phyloP scores from a whole-genome alignment of 202 grass and related monocot species.

The Alloteropsis angusta region DNA sequence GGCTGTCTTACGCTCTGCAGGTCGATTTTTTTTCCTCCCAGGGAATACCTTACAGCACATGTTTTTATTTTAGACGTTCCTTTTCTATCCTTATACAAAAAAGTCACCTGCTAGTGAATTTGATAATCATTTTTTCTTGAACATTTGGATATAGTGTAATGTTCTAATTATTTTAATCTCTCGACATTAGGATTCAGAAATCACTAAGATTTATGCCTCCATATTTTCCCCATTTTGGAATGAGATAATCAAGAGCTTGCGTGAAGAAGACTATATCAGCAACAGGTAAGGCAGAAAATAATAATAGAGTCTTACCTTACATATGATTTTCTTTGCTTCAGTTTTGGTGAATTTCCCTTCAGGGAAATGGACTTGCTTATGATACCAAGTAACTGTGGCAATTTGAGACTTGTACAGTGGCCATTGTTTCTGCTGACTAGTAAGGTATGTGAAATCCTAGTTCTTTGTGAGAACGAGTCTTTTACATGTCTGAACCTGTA shows the following conservation, averaged over 20 bases:
- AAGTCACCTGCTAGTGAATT: not conserved
- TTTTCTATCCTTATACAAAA: not conserved
- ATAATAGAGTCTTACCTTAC: not conserved
- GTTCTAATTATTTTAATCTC: not conserved
- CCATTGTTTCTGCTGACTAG: conserved; percentile 94
- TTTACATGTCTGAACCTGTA: not conserved
- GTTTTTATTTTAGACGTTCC: not conserved
- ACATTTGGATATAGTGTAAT: not conserved
- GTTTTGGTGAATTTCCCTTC: conserved; percentile 27
- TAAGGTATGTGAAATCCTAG: conserved; percentile 71
- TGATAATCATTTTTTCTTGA: not conserved
- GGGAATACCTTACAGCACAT: no score
- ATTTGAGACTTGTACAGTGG: conserved; percentile 81
- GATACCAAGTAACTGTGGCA: conserved; percentile 92
- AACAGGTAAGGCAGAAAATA: conserved; percentile 46
- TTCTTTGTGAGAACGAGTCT: conserved; percentile 1
- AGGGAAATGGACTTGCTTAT: conserved; percentile 98
- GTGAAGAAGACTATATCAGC: conserved; percentile 90
- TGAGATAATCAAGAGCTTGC: conserved; percentile 93
- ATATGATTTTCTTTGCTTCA: not conserved
- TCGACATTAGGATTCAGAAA: conserved; percentile 49
- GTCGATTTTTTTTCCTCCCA: no score
- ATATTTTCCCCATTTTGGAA: conserved; percentile 99
- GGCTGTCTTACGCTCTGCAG: no score
- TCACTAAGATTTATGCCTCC: conserved; percentile 54